These are phyloP conservation scores for Lactuca saligna DNA, from an alignment of 129 eudicot species.

Conservation along the genomic window DNA sequence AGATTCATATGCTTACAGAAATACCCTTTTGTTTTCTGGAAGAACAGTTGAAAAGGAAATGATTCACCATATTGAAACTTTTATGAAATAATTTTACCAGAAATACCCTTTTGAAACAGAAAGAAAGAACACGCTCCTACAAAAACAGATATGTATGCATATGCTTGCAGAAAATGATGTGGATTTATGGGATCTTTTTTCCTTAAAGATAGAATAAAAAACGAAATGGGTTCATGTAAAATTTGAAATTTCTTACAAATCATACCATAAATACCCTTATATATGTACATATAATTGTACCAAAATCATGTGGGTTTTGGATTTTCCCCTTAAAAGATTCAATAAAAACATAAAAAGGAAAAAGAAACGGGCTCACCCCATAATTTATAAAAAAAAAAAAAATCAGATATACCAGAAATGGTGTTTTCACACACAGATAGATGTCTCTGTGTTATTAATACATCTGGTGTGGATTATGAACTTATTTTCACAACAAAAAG, in stretches of 20 bases:
- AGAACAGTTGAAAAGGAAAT: neutral
- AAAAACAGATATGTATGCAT: neutral
- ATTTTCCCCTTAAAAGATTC: neutral
- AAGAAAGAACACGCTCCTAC: neutral
- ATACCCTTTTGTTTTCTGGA: too few species aligned
- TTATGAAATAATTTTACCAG: neutral
- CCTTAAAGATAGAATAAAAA: neutral
- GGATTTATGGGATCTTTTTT: neutral
- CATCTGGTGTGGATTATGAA: neutral
- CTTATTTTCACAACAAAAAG: neutral
- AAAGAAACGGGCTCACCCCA: too few species aligned
- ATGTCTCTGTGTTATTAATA: neutral
- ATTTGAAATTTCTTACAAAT: neutral
- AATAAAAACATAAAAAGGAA: neutral
- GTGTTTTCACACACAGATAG: too few species aligned
- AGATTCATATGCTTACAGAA: neutral
- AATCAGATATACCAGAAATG: too few species aligned
- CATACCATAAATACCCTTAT: slow-evolving; percentile 5
- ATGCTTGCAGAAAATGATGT: neutral
- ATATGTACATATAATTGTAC: neutral
- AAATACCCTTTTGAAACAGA: slow-evolving; percentile 1
- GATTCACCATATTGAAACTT: slow-evolving; percentile 1
- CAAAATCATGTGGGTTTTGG: neutral
- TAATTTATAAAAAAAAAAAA: too few species aligned
- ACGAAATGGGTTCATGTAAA: neutral